These are phyloP conservation scores for Nepenthes mirabilis DNA, from an alignment of 148 eudicot species.

Conservation along the genomic window DNA sequence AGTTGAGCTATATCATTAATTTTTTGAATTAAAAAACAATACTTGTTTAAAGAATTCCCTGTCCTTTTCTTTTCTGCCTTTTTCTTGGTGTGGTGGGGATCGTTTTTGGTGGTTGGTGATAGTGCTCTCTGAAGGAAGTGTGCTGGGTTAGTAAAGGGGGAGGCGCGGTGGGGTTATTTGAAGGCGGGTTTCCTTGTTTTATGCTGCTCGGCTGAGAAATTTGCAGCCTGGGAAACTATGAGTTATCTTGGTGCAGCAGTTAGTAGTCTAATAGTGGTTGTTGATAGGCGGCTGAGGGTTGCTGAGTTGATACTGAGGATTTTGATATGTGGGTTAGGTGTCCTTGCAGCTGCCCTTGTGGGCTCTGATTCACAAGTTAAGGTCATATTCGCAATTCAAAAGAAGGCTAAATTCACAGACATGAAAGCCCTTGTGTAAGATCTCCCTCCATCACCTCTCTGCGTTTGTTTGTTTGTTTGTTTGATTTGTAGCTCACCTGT, in stretches of 20 bases:
- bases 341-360: slow-evolving; percentile 56
- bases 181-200: too few relatives aligned
- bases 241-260: neutral
- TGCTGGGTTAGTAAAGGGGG: too few relatives aligned
- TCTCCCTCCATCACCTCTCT: neutral
- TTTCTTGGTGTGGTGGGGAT: too few relatives aligned
- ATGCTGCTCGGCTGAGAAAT: too few relatives aligned
- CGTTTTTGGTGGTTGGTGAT: too few relatives aligned
- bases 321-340: slow-evolving; percentile 40
- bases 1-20: too few relatives aligned
- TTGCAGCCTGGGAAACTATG: neutral
- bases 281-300: slow-evolving; percentile 54
- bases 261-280: slow-evolving; percentile 4
- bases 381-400: slow-evolving; percentile 56
- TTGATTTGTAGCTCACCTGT: neutral
- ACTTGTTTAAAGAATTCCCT: too few relatives aligned
- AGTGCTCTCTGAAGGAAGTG: too few relatives aligned
- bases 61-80: too few relatives aligned
- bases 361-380: slow-evolving; percentile 54
- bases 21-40: too few relatives aligned
- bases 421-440: slow-evolving; percentile 87
- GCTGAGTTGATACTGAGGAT: slow-evolving; percentile 62
- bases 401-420: slow-evolving; percentile 76
- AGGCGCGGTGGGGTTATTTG: too few relatives aligned
- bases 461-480: neutral